Percentiles rank a stretch among this genome's conserved stretches.
Evolutionary conservation across 208 protist genomes (phyloP).

Genomic region (Vickermania spadyakhi): DNA sequence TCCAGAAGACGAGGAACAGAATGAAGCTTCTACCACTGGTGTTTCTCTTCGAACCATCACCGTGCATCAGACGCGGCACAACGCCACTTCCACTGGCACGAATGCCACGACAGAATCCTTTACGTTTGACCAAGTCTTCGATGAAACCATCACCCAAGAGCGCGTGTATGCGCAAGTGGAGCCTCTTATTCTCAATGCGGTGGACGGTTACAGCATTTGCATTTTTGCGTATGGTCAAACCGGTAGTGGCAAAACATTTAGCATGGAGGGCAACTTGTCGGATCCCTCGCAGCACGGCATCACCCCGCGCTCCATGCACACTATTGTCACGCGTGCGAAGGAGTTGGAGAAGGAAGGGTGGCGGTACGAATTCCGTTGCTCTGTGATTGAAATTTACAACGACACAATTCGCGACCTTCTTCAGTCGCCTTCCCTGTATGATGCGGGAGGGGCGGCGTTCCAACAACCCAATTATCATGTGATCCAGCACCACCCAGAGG

Average conservation of each 20-base stretch:
- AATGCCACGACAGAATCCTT: slow-evolving; percentile 18
- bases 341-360: slow-evolving; percentile 66
- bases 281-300: slow-evolving; percentile 36
- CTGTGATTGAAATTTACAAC: slow-evolving; percentile 91
- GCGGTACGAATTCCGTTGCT: slow-evolving; percentile 60
- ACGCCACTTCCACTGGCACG: slow-evolving; percentile 61
- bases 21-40: neutral
- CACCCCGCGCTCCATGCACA: slow-evolving; percentile 72
- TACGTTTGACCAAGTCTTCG: slow-evolving; percentile 24
- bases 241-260: slow-evolving; percentile 88
- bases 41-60: slow-evolving; percentile 11
- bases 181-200: slow-evolving; percentile 81
- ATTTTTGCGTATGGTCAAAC: slow-evolving; percentile 92
- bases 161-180: slow-evolving; percentile 85
- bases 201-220: slow-evolving; percentile 89
- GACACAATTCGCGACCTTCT: slow-evolving; percentile 83
- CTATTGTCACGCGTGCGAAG: slow-evolving; percentile 56
- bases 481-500: slow-evolving; percentile 38
- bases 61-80: slow-evolving; percentile 40
- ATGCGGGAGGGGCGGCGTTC: slow-evolving; percentile 19
- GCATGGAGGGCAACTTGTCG: slow-evolving; percentile 65
- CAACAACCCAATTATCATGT: slow-evolving; percentile 39
- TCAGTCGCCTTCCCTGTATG: slow-evolving; percentile 56
- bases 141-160: slow-evolving; percentile 21
- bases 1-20: neutral